Evolutionary conservation across 2,329 filamentous ascomycete species (phyloP).

Genomic region (Apiospora pterosperma): DNA sequence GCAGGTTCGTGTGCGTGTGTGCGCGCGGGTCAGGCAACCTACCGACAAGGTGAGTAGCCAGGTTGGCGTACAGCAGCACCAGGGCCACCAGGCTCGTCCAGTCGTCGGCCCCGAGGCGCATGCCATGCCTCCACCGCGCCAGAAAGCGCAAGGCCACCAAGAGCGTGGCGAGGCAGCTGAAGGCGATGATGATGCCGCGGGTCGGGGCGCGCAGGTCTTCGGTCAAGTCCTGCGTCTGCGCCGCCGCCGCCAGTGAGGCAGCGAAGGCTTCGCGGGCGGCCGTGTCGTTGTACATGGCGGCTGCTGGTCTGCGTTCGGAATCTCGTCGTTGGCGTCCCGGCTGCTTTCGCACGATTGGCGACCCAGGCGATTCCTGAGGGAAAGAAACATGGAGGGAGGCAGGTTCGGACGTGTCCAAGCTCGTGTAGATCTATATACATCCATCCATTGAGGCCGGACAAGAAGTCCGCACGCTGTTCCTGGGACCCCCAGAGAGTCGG

Average conservation of each 20-base stretch:
- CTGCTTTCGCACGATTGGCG: neutral
- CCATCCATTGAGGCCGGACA: too few species aligned
- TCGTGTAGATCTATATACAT: neutral
- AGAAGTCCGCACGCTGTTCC: too few species aligned
- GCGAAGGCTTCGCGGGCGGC: neutral
- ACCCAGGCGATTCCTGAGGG: neutral
- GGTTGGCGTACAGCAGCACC: neutral
- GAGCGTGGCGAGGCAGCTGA: neutral
- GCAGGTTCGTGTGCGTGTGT: neutral
- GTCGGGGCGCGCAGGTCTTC: neutral
- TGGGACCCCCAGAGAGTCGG: too few species aligned
- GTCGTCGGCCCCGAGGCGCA: neutral
- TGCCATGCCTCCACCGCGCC: neutral
- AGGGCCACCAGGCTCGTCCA: neutral
- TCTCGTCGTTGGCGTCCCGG: neutral
- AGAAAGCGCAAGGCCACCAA: neutral
- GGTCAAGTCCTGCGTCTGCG: neutral
- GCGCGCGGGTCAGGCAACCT: neutral
- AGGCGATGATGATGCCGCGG: neutral
- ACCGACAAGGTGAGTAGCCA: neutral
- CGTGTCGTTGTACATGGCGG: slow-evolving; percentile 1
- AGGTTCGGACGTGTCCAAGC: neutral
- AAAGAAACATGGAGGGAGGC: neutral
- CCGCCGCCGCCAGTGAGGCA: neutral
- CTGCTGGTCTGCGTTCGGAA: neutral